Conservation (phyloP, 2,329 filamentous ascomycete genomes). For the Cytospora schulzeri region DNA sequence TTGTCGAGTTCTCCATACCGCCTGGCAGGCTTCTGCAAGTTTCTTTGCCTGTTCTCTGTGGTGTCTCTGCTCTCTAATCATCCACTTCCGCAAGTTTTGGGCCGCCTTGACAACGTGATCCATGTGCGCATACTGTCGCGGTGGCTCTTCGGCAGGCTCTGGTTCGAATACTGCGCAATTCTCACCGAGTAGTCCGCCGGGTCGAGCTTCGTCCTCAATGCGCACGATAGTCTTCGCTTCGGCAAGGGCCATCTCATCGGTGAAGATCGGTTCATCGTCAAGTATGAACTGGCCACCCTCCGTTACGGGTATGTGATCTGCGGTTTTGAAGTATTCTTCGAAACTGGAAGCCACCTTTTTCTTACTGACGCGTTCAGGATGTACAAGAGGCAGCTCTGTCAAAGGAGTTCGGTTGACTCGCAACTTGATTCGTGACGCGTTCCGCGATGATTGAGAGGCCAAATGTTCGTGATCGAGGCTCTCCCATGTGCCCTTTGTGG, state of each 20-base stretch:
- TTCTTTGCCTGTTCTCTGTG: slow-evolving; percentile 79
- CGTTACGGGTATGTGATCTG: slow-evolving; percentile 54
- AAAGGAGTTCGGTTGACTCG: slow-evolving; percentile 30
- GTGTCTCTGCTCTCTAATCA: slow-evolving; percentile 75
- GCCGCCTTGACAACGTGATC: slow-evolving; percentile 84
- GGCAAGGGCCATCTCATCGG: slow-evolving; percentile 61
- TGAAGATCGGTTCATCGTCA: slow-evolving; percentile 60
- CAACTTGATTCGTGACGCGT: slow-evolving; percentile 19
- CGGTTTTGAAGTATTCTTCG: slow-evolving; percentile 58
- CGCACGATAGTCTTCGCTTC: slow-evolving; percentile 72
- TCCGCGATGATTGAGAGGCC: slow-evolving; percentile 22
- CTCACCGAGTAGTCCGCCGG: slow-evolving; percentile 73
- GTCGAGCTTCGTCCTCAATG: slow-evolving; percentile 72
- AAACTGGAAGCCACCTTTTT: slow-evolving; percentile 57
- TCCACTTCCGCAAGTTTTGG: slow-evolving; percentile 76
- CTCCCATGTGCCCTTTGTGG: slow-evolving; percentile 36
- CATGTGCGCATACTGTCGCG: slow-evolving; percentile 79
- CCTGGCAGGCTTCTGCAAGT: slow-evolving; percentile 75
- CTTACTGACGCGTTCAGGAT: slow-evolving; percentile 59
- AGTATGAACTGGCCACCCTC: slow-evolving; percentile 58
- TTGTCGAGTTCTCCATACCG: slow-evolving; percentile 73
- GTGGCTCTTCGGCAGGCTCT: slow-evolving; percentile 72
- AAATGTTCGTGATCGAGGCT: slow-evolving; percentile 34
- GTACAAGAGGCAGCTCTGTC: slow-evolving; percentile 58
- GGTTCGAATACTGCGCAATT: slow-evolving; percentile 73